Percentiles rank a stretch among this genome's conserved stretches.
These are phyloP conservation scores for Zymoseptoria ardabiliae DNA, from an alignment of 2,329 filamentous ascomycete genomes.

Conservation along the genomic window DNA sequence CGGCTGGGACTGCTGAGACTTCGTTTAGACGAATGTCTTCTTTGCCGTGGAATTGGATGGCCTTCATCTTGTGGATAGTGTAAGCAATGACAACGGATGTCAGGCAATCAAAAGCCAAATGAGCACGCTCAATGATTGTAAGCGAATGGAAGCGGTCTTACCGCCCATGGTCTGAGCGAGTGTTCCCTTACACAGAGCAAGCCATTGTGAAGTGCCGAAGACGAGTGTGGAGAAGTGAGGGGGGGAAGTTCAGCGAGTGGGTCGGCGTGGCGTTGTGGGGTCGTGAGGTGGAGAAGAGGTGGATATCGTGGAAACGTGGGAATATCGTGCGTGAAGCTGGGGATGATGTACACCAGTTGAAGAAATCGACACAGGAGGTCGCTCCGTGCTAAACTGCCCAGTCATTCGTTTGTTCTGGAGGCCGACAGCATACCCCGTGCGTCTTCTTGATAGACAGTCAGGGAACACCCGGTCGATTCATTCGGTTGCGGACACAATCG, in stretches of 20 bases:
- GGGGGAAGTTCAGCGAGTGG: background rate
- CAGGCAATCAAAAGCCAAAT: too few species aligned
- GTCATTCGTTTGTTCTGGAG: too few species aligned
- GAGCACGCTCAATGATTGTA: too few species aligned
- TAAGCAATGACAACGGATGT: too few species aligned
- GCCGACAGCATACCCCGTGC: too few species aligned
- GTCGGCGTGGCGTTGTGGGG: background rate
- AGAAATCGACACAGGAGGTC: too few species aligned
- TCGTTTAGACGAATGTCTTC: conserved; percentile 17
- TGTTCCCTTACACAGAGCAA: background rate
- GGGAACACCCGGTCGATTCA: too few species aligned
- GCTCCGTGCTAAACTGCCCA: too few species aligned
- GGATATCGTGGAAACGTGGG: background rate
- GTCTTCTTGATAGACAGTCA: too few species aligned
- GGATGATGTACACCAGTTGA: background rate
- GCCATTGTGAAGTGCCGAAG: background rate
- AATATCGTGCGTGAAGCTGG: background rate
- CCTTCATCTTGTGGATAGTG: conserved; percentile 10
- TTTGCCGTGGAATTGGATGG: conserved; percentile 17
- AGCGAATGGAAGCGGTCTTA: too few species aligned
- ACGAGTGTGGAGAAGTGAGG: background rate
- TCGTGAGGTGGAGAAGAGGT: background rate
- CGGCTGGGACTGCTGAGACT: conserved; percentile 12
- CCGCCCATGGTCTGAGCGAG: background rate
- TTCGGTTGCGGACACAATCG: background rate